Evolutionary conservation across 164 flowering plant genomes (phyloP), one percentile per base, ranked within the genome.

Genomic region (Santalum album): DNA sequence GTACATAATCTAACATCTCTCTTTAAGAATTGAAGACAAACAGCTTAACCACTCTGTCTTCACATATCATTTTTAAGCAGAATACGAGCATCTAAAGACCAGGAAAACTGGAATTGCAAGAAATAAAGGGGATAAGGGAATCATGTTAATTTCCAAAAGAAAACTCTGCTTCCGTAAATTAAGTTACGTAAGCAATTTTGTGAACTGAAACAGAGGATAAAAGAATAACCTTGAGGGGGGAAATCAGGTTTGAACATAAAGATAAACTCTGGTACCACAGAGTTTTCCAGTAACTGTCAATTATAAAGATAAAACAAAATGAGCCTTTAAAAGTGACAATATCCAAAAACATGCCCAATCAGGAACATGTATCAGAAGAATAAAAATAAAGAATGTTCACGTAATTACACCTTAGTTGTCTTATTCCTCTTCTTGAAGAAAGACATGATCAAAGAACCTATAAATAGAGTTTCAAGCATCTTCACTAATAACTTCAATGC

Each of bases 241-340:
- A 63, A 92, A 70, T 84, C 96, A 12, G 99, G 99, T 54, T 64
- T 76, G 53, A 72, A 92, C 99, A 92, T 89, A 38, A n/a, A n/a
- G 20, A 96, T 96, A 5, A 50, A 35, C 66, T 92, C 99, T 18
- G 99, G 96, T 64, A 89, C 83, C 56, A 72, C 76, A 63, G 96
- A 83, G 40, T 78, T 72, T 69, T 59, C 75, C 79, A 92, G 56
- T 67, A 80, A 46, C 96, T 92, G 82, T 55, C n/a, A 62, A 67
- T 3, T 29, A 4, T 43, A 4, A 43, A 34, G 43, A 53, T 4
- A 54, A 27, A 46, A 46, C 23, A 46, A 43, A 43, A 43, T 43
- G 5, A 16, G 47, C 9, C 34, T 43, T 43, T 16, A 4, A 43
- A 19, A 43, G 19, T 3, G n/a, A 19, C 19, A 43, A 43, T 20